Conservation (phyloP, 2,329 filamentous ascomycete genomes). For the Fusarium sp. region DNA sequence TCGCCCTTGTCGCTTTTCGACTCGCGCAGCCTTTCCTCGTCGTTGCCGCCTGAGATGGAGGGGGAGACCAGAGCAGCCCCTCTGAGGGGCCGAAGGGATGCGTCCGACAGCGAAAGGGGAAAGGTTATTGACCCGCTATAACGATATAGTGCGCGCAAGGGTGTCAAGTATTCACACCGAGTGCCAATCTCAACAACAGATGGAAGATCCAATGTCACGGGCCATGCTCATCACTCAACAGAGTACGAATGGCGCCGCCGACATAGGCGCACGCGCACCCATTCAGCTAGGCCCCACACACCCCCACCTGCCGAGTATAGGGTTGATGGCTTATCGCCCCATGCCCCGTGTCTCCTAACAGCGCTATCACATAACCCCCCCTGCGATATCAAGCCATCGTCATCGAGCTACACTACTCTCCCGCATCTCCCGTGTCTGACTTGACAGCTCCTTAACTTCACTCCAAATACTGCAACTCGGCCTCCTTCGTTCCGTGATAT, state of each 20-base stretch:
- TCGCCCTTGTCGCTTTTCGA: constrained; percentile 29
- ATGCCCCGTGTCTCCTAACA: constrained; percentile 11
- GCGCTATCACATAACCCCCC: constrained; percentile 27
- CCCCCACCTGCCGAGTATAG: constrained; percentile 38
- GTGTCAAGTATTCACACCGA: background rate
- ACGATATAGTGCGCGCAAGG: background rate
- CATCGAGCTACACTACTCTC: constrained; percentile 34
- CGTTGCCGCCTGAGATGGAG: constrained; percentile 29
- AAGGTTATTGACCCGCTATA: constrained; percentile 16
- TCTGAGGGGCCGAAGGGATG: constrained; percentile 21
- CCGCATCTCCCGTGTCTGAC: constrained; percentile 15
- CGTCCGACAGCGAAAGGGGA: constrained; percentile 12
- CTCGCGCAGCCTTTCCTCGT: constrained; percentile 16
- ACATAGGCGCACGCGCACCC: constrained; percentile 26
- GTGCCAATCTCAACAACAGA: constrained; percentile 25
- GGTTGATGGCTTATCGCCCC: constrained; percentile 31
- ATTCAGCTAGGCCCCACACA: constrained; percentile 19
- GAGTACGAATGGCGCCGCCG: constrained; percentile 8
- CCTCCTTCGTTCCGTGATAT: background rate
- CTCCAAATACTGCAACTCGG: background rate
- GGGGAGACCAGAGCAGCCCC: background rate
- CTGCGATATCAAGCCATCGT: constrained; percentile 39
- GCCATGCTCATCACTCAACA: constrained; percentile 9
- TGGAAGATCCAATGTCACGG: constrained; percentile 15
- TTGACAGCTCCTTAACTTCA: constrained; percentile 13